Conservation (phyloP, 2,329 filamentous ascomycete genomes). For the Hymenoscyphus scutula region DNA sequence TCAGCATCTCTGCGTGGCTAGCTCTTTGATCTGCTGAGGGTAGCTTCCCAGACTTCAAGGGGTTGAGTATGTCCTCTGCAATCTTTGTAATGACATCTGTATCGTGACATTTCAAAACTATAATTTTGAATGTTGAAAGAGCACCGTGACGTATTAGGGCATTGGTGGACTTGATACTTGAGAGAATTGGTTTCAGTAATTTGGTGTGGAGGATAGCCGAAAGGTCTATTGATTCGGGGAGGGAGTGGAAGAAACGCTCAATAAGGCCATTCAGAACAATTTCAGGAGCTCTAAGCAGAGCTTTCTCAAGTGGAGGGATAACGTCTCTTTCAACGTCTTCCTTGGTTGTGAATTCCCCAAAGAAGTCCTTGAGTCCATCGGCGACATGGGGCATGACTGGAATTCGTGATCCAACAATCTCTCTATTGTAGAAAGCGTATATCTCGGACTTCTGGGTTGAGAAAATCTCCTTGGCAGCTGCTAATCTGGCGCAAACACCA, state of each 20-base stretch:
- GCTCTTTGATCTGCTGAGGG: slow-evolving; percentile 81
- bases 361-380: slow-evolving; percentile 76
- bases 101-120: slow-evolving; percentile 62
- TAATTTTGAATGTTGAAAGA: slow-evolving; percentile 67
- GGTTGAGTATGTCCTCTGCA: slow-evolving; percentile 72
- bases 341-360: slow-evolving; percentile 66
- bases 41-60: slow-evolving; percentile 80
- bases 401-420: slow-evolving; percentile 77
- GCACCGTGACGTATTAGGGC: slow-evolving; percentile 72
- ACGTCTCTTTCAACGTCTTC: slow-evolving; percentile 76
- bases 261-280: slow-evolving; percentile 80
- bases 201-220: slow-evolving; percentile 69
- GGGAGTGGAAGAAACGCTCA: slow-evolving; percentile 65
- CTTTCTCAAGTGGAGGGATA: slow-evolving; percentile 82
- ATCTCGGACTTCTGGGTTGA: slow-evolving; percentile 67
- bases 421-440: slow-evolving; percentile 79
- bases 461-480: slow-evolving; percentile 60
- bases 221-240: slow-evolving; percentile 72
- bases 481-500: slow-evolving; percentile 76
- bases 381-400: slow-evolving; percentile 70
- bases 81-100: slow-evolving; percentile 61
- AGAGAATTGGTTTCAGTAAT: slow-evolving; percentile 81
- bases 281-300: slow-evolving; percentile 84
- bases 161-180: slow-evolving; percentile 90
- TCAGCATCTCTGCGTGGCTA: slow-evolving; percentile 78